Evolutionary conservation across 2,329 filamentous ascomycete species (phyloP), one percentile per base, ranked within the genome.

Genomic region (Diplodia corticola): DNA sequence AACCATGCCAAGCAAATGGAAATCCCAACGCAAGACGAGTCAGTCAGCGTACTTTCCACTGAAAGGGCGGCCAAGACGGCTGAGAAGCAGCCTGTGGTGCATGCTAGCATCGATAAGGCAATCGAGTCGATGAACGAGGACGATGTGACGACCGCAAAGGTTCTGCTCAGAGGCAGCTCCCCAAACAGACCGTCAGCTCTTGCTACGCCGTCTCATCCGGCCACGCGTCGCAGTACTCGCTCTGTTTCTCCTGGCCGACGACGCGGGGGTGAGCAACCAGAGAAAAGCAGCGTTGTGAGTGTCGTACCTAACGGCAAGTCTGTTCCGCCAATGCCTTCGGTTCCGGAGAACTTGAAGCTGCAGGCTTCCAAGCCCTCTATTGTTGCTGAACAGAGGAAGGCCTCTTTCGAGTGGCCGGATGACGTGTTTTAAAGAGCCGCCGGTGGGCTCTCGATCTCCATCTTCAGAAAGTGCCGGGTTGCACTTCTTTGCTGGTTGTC

Each of bases 291-390:
- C 10, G 61, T 77, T 2, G 40, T 44, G 40, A 70, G 70, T 3
- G 69, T 76, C 20, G 72, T 71, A 13, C 75, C 75, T 0, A 73
- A 76, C 64, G 73, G 75, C 2, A 69, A 69, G 6, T 59, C 60
- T 7, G 74, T 77, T 3, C 74, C 74, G n/a, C 70, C 69, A 6
- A 61, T 77, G 17, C 75, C 75, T 2, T 33, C 57, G 1, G 71
- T 78, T 37, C 73, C 74, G 1, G 69, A 68, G 2, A 70, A 71
- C 30, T 71, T 73, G 3, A 72, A 68, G 46, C 69, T 67, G 28
- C 49, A 61, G 48, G 37, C 33, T 13, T 49, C 40, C 20, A 54
- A 50, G 53, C 53, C 33, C 13, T 12, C 33, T 24, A 17, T 50
- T 15, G 28, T 37, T 28, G 15, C 20, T 17, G 37, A 37, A 35